These are phyloP conservation scores for Malassezia obtusa DNA, from an alignment of 1,284 basidiomycete genomes.

Conservation along the genomic window DNA sequence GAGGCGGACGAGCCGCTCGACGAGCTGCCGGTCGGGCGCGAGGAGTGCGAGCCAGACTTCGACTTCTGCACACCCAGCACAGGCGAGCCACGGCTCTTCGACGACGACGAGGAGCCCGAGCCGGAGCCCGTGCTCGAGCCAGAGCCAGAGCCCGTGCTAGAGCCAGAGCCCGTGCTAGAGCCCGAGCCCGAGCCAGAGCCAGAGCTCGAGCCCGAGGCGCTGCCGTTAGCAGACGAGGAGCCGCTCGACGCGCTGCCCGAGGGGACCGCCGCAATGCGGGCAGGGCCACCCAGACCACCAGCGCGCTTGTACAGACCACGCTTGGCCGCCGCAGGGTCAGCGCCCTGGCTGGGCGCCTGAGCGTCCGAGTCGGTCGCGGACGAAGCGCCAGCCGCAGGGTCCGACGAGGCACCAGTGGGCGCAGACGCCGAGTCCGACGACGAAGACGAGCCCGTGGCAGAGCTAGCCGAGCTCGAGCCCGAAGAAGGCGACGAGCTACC, in stretches of 20 bases:
- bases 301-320: background rate
- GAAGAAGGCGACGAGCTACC: background rate
- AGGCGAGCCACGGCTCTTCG: background rate
- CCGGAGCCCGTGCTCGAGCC: background rate
- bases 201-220: background rate
- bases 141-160: background rate
- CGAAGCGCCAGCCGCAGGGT: background rate
- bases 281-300: background rate
- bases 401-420: background rate
- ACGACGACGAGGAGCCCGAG: background rate
- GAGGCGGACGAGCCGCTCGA: constrained; percentile 1
- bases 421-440: background rate
- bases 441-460: background rate
- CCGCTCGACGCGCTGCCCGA: background rate
- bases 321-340: background rate
- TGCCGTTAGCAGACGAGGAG: background rate
- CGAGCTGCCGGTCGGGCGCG: background rate
- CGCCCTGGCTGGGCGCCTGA: background rate
- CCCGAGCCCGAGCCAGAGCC: background rate
- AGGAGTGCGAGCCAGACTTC: background rate
- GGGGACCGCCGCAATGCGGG: background rate
- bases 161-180: background rate
- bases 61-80: too few relatives aligned
- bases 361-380: background rate
- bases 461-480: background rate